These are phyloP conservation scores for Periconia sp. DNA, from an alignment of 2,329 filamentous ascomycete species.

Conservation along the genomic window DNA sequence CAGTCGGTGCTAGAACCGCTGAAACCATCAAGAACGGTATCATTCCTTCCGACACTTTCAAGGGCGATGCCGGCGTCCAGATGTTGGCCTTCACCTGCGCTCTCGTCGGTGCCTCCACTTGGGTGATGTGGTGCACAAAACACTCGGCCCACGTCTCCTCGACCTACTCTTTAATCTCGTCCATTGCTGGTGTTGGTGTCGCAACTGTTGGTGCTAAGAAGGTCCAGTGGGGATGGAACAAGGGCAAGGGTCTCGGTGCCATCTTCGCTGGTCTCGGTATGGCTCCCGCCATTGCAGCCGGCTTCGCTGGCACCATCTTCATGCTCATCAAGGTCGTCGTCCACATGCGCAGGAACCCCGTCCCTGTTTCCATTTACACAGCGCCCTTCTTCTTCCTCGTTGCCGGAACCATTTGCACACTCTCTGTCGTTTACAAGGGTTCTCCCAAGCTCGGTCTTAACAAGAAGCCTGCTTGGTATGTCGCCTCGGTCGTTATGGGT, in stretches of 20 bases:
- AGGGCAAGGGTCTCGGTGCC: slow-evolving; percentile 66
- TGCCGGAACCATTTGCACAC: slow-evolving; percentile 71
- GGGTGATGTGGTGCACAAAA: slow-evolving; percentile 80
- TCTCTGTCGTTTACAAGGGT: slow-evolving; percentile 81
- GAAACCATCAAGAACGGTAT: slow-evolving; percentile 78
- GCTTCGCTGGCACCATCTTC: slow-evolving; percentile 70
- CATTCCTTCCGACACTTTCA: slow-evolving; percentile 50
- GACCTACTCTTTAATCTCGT: slow-evolving; percentile 56
- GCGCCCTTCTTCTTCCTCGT: slow-evolving; percentile 78
- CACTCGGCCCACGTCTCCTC: slow-evolving; percentile 68
- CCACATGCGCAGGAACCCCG: slow-evolving; percentile 70
- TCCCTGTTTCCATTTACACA: slow-evolving; percentile 71
- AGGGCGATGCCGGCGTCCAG: slow-evolving; percentile 50
- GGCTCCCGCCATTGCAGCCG: slow-evolving; percentile 67
- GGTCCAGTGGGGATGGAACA: slow-evolving; percentile 61
- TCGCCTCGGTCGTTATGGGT: slow-evolving; percentile 67
- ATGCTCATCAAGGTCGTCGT: slow-evolving; percentile 72
- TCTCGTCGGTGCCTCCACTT: slow-evolving; percentile 65
- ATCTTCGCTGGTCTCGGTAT: slow-evolving; percentile 68
- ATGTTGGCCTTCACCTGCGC: slow-evolving; percentile 61
- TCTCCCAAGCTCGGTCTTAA: slow-evolving; percentile 67
- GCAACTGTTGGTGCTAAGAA: slow-evolving; percentile 58
- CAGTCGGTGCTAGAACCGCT: slow-evolving; percentile 57
- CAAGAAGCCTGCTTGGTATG: slow-evolving; percentile 69
- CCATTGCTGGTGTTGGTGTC: slow-evolving; percentile 50